Base-by-base conservation (phyloP, 441 rosid species). In the Erodium trifolium region DNA sequence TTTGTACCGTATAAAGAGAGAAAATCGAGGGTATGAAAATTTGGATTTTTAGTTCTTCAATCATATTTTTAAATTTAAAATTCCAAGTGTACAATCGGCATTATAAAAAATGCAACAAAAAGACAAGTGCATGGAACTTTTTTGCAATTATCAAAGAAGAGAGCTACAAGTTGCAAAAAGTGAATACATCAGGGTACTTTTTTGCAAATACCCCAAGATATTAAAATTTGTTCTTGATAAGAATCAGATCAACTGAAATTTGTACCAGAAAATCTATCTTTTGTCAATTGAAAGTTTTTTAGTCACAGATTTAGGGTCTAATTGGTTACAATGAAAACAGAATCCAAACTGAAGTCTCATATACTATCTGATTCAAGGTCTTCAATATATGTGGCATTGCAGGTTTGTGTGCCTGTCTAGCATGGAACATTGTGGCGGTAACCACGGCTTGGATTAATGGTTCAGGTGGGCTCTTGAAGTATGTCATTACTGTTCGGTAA, bases 401-500 rank as follows among this genome's bases (percentile, higher is more conserved):
- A 95, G 99, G 98, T 41, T 79, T 95, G 81, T 29, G 84, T 77
- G 69, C 70, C n/a, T 92, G 98, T 77, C 93, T 95, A 51, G 70
- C 83, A 66, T 95, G 99, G 99, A 95, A 95, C 78, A 67, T 95
- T 75, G 80, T 95, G 65, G 99, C 99, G 27, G 86, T 87, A 67
- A 89, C 99, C 39, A 73, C 81, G 66, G 95, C 93, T 75, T 92
- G 98, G 99, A 83, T 89, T 73, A 88, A 86, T 63, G 99, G 96
- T 70, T 96, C 84, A 89, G 99, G 99, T 94, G 71, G 64, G 76
- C 65, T 16, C 51, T 72, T 57, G 49, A 67, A 63, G 47, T 7
- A 55, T 39, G 12, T 41, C 9, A 37, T 7, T 37, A 37, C 9
- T 37, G 41, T 37, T 37, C 3, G 41, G 41, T 37, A 37, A 37